phyloP scores from a whole-genome alignment of 2,329 filamentous ascomycete genomes.

The Apiospora malaysiana region DNA sequence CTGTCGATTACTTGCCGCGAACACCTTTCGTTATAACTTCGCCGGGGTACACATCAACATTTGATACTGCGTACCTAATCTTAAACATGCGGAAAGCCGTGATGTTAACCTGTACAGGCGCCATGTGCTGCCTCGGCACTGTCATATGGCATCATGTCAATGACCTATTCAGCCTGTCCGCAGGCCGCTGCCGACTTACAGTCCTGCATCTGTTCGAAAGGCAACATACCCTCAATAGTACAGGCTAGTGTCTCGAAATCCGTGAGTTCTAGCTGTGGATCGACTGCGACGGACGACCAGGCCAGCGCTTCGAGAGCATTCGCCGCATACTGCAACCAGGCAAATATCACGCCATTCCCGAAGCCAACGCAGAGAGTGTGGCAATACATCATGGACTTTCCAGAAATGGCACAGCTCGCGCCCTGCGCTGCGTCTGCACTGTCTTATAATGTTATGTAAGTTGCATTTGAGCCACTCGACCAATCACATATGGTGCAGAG shows the following conservation, averaged over 20 bases:
- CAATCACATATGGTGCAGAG: too few relatives aligned
- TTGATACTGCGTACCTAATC: not conserved
- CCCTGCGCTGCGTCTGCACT: constrained; percentile 49
- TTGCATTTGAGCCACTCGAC: constrained; percentile 23
- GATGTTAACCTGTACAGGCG: constrained; percentile 43
- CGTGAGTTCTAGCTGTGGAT: constrained; percentile 51
- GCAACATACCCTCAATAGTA: constrained; percentile 47
- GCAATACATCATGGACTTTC: constrained; percentile 57
- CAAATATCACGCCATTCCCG: constrained; percentile 44
- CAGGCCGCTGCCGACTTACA: constrained; percentile 52
- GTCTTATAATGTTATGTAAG: constrained; percentile 46
- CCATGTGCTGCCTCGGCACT: constrained; percentile 56
- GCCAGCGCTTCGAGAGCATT: constrained; percentile 53
- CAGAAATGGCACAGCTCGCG: constrained; percentile 49
- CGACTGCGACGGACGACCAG: constrained; percentile 53
- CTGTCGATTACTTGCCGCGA: not conserved
- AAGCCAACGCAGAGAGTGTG: constrained; percentile 50
- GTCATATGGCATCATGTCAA: constrained; percentile 48
- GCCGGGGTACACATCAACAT: not conserved
- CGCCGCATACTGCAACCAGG: constrained; percentile 56
- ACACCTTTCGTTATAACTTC: not conserved
- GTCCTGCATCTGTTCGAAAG: constrained; percentile 59
- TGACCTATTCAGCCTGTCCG: constrained; percentile 51
- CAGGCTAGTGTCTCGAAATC: constrained; percentile 45
- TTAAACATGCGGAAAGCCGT: too few relatives aligned